A percentile compares a stretch with the other conserved stretches of the same genome.
Evolutionary conservation across 768 basidiomycete genomes (phyloP).

Genomic region (Pleurotus pulmonarius): DNA sequence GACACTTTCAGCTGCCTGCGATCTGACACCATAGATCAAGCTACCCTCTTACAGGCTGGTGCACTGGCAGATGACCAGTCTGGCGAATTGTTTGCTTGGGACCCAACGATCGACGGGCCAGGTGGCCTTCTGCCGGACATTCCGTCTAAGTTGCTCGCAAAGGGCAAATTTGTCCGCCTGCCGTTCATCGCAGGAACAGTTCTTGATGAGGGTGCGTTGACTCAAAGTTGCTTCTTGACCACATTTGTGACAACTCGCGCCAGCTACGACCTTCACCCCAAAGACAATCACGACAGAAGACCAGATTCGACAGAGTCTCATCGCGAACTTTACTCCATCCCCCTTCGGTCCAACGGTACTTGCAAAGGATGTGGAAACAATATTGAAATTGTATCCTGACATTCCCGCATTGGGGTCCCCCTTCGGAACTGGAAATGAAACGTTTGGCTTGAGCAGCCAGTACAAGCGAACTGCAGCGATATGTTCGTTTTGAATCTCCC

Average conservation of each 20-base stretch:
- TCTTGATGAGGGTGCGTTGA: slow-evolving; percentile 38
- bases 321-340: slow-evolving; percentile 24
- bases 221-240: no score
- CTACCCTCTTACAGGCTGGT: slow-evolving; percentile 24
- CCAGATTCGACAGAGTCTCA: slow-evolving; percentile 21
- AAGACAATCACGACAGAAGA: slow-evolving; percentile 18
- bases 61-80: slow-evolving; percentile 17
- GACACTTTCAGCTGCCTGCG: slow-evolving; percentile 28
- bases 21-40: slow-evolving; percentile 18
- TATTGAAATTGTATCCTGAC: slow-evolving; percentile 38
- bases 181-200: slow-evolving; percentile 43
- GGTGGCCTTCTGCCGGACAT: slow-evolving; percentile 34
- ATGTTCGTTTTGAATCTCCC: not conserved
- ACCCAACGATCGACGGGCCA: slow-evolving; percentile 36
- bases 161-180: slow-evolving; percentile 30
- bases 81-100: slow-evolving; percentile 27
- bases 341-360: slow-evolving; percentile 18
- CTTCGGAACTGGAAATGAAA: slow-evolving; percentile 40
- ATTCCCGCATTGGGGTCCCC: slow-evolving; percentile 40
- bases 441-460: slow-evolving; percentile 32
- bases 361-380: slow-evolving; percentile 15
- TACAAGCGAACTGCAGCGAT: slow-evolving; percentile 29
- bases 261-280: slow-evolving; percentile 35
- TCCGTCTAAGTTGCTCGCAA: slow-evolving; percentile 27
- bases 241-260: not conserved